Evolutionary conservation across 352 stramenopile species (phyloP), one percentile per base, ranked within the genome.

Genomic region (Phytopythium delawarense): DNA sequence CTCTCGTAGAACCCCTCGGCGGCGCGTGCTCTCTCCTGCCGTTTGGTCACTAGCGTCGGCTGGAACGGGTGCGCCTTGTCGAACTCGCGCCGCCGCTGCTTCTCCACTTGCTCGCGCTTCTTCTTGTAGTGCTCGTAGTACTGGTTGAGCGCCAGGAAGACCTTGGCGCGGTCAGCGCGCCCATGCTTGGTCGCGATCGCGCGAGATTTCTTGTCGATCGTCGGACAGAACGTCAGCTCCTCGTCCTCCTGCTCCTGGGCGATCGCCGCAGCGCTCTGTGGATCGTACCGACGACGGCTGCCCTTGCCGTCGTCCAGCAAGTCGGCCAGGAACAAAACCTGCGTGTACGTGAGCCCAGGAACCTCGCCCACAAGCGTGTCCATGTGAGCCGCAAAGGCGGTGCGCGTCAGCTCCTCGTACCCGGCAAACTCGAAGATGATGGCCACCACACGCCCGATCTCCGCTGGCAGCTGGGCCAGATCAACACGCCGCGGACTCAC

Each of bases 71-170:
- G 81, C 9, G 71, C 32, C 48, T 79, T 76, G 12, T 70, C 71
- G 34, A 88, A 87, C 57, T 90, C 81, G 15, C 76, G 75, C 58
- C 84, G 69, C 3, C 80, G 70, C 64, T 89, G 78, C 50, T 81
- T 83, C 44, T 64, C 61, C 16, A 71, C 64, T 54, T 87, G 72
- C 54, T 79, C 68, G 30, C 84, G 84, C 21, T 76, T 75, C 30
- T 84, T 70, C 15, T 77, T 70, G 61, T 94, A 92, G 59, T 90
- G 81, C 25, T 87, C 74, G 39, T 82, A 87, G 61, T 92, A 87
- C 64, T 91, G 79, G 35, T 88, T 86, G 11, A 93, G 72, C 8
- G 78, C 74, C 12, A 80, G 45, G 56, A 91, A 92, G 16, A 94
- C 80, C 59, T 81, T 89, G 32, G 80, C 69, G 1, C 69, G 67